Base-by-base conservation (phyloP, 306 rosid species). In the Acacia confusa region DNA sequence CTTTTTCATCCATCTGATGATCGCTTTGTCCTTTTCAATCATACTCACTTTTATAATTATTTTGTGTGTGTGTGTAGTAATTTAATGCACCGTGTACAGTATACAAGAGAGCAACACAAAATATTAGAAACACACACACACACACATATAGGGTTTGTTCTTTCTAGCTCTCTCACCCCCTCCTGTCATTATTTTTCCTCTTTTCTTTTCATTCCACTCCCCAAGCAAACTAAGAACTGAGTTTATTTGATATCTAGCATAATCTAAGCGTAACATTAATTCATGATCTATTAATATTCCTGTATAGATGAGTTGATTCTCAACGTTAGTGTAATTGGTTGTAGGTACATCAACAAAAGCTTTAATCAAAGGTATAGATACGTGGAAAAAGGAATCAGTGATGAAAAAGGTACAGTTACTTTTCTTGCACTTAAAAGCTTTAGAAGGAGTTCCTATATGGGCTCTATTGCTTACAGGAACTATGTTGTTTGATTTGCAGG, bases 321-420 rank as follows among this genome's bases (percentile, higher is more conserved):
- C 61, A 71, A 76, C n/a, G 9, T 55, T 63, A 70, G 73, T 68
- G 20, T 34, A 50, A 58, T 32, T 25, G 80, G 57, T 80, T 82
- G 76, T 84, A 92, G 97, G 88, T 74, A 92, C 95, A 68, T 79
- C 95, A 81, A 87, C 87, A 68, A 92, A 90, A 77, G 95, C 97
- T 76, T 84, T 87, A 70, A 40, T 91, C 63, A 92, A 89, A 85
- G 97, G 95, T 64, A 19, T 87, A 74, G 88, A 92, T 1, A 88
- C 95, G 63, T 92, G 97, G 97, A 91, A 87, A 80, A 91, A 89
- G 79, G 97, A 92, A 81, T 86, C 91, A 50, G 65, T 71, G 82
- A 70, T 91, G 81, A 88, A 85, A 83, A 77, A 82, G 92, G 95
- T 92, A 61, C 36, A 61, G 19, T 61, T 70, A 19, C n/a, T 13